A percentile compares a stretch with the other conserved stretches of the same genome.
phyloP scores from a whole-genome alignment of 345 rosid species.

The Lenwebbia sp. region DNA sequence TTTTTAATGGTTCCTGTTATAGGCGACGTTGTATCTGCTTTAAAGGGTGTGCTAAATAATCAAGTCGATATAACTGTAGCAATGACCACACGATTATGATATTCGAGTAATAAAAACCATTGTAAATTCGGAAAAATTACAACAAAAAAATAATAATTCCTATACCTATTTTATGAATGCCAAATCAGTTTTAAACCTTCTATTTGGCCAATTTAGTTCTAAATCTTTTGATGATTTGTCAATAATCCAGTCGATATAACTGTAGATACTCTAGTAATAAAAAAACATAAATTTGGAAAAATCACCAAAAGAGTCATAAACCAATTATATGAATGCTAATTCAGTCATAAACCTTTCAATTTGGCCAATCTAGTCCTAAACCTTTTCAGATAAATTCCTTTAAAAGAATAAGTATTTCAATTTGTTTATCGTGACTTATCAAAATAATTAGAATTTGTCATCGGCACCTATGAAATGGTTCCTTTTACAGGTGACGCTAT shows the following conservation, averaged over 20 bases:
- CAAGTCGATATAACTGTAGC: accelerated
- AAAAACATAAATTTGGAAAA: too few relatives aligned
- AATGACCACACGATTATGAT: background rate
- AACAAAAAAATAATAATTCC: background rate
- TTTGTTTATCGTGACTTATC: background rate
- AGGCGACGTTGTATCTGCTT: accelerated
- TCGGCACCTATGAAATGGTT: accelerated
- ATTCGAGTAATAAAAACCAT: background rate
- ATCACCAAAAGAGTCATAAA: too few relatives aligned
- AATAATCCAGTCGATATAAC: too few relatives aligned
- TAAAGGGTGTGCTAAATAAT: background rate
- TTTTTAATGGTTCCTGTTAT: background rate
- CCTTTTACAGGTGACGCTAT: background rate
- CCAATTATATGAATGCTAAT: too few relatives aligned
- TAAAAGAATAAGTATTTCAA: background rate
- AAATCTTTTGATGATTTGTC: accelerated
- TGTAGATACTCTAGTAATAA: too few relatives aligned
- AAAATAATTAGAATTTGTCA: background rate
- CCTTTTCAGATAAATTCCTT: background rate
- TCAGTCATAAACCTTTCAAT: too few relatives aligned
- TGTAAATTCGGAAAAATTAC: background rate
- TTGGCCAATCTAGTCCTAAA: background rate
- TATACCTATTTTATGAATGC: background rate
- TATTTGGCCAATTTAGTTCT: accelerated
- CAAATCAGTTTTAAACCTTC: accelerated